Evolutionary conservation across 2,329 filamentous ascomycete genomes (phyloP), one percentile per base, ranked within the genome.

Genomic region (Xylaria digitata): DNA sequence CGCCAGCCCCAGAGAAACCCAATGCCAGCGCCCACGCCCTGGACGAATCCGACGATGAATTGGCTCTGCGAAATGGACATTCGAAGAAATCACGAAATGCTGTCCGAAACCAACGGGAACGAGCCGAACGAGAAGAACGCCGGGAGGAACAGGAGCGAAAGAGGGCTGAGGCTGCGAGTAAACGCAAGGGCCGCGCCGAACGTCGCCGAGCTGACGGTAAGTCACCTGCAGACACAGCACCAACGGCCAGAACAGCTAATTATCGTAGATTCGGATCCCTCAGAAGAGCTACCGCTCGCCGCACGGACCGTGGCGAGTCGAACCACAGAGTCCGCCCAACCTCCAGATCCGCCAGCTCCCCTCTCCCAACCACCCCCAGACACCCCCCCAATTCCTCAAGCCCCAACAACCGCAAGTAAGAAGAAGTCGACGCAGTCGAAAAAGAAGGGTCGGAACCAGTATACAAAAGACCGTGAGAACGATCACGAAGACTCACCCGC

Each of bases 121-220:
- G 85, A 70, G 85, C 87, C 48, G 87, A 91, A 68, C 87, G 87
- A 66, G 91, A 93, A 71, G 93, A 97, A 72, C 88, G 88, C 50
- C 87, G 87, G 64, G 91, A 93, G 73, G 93, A 97, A 70, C 88
- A 88, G 60, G 93, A 97, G 73, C 84, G 87, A 53, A 89, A 90
- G 72, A 86, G 90, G 63, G 85, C 87, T 34, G 94, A 97, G 76
- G 89, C 91, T 40, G 89, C 90, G 26, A 92, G 86, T 72, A 92
- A 94, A 78, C 87, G 94, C 67, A 96, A 95, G 83, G 92, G 91
- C 57, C 88, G 93, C 62, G 90, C 92, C 48, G 94, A 96, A 72
- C 87, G 93, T 69, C 88, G 94, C 73, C 90, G 93, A 78, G 90
- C 86, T 71, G 94, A 97, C 75, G 93, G 93, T 94, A 84, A 75